A percentile compares a stretch with the other conserved stretches of the same genome.
Evolutionary conservation across 2,329 filamentous ascomycete genomes (phyloP).

Genomic region (Cladosporium sp.): DNA sequence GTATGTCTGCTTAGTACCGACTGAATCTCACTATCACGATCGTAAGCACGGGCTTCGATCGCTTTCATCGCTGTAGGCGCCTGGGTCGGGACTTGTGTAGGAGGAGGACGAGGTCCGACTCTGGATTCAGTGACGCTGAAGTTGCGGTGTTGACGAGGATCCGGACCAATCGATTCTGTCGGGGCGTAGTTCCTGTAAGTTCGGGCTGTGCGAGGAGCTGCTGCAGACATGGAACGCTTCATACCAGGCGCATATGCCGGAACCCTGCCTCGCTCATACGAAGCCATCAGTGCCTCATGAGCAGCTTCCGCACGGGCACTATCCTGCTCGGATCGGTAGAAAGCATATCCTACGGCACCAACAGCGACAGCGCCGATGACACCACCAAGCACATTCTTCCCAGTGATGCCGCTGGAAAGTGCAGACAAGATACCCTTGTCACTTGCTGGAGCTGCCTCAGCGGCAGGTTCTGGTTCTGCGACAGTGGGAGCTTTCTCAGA

Average conservation of each 20-base stretch:
- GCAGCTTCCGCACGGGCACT: conserved; percentile 42
- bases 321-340: conserved; percentile 44
- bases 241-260: background rate
- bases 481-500: background rate
- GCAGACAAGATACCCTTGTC: background rate
- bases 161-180: conserved; percentile 27
- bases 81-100: conserved; percentile 14
- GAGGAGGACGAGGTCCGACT: conserved; percentile 22
- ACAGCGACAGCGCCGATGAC: conserved; percentile 8
- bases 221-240: conserved; percentile 9
- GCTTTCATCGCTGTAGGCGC: conserved; percentile 28
- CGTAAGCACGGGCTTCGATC: conserved; percentile 33
- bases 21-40: conserved; percentile 23
- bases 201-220: conserved; percentile 8
- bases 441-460: background rate
- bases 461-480: background rate
- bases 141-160: conserved; percentile 23
- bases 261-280: conserved; percentile 5
- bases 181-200: conserved; percentile 35
- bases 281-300: conserved; percentile 20
- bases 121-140: conserved; percentile 30
- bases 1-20: conserved; percentile 23
- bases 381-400: conserved; percentile 3
- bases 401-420: background rate
- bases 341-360: conserved; percentile 4